Evolutionary conservation across 2,329 filamentous ascomycete genomes (phyloP).

Genomic region (Sporothrix luriei): DNA sequence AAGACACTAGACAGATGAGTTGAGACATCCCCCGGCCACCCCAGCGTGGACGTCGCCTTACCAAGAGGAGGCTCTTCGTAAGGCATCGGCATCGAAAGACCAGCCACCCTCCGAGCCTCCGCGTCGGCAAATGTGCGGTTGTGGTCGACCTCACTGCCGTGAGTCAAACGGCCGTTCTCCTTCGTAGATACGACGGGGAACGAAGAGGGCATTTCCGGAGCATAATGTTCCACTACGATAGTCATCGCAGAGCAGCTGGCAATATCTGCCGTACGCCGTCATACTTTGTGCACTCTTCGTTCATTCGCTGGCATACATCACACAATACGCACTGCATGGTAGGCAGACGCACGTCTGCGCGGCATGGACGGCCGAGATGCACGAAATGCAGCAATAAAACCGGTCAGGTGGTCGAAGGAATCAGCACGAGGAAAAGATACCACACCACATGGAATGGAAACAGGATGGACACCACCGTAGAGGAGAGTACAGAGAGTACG

Average conservation of each 20-base stretch:
- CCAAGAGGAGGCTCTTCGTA: constrained; percentile 7
- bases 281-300: not conserved
- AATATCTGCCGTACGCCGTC: not conserved
- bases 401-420: not conserved
- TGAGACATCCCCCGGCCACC: not conserved
- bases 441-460: not conserved
- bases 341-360: constrained; percentile 17
- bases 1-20: not conserved
- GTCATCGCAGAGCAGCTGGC: not conserved
- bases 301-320: not conserved
- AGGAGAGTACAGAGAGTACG: too few relatives aligned
- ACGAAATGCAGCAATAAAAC: constrained; percentile 4
- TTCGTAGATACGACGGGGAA: constrained; percentile 9
- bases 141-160: not conserved
- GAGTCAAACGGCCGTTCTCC: not conserved
- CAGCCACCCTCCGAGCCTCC: not conserved
- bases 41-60: not conserved
- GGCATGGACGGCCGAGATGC: not conserved
- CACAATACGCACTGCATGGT: not conserved
- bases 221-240: not conserved
- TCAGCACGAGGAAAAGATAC: not conserved
- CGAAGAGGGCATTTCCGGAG: not conserved
- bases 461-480: not conserved
- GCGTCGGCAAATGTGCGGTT: not conserved
- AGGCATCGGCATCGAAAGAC: constrained; percentile 9